phyloP scores from a whole-genome alignment of 345 rosid species.

The Microthlaspi erraticum region DNA sequence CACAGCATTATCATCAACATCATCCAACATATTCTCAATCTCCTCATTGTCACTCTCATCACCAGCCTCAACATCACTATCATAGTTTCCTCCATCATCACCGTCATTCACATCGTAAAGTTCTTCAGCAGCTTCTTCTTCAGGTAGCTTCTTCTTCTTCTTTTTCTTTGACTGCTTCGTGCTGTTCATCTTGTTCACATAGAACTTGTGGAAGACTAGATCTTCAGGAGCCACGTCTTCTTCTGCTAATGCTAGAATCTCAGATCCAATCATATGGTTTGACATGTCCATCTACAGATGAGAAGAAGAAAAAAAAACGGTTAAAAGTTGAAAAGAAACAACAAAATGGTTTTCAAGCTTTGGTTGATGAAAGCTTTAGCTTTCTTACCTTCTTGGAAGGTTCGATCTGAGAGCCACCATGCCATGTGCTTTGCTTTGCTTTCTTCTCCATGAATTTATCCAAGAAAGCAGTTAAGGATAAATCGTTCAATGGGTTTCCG shows the following conservation, averaged over 20 bases:
- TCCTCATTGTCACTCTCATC: slow-evolving; percentile 95
- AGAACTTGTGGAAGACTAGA: slow-evolving; percentile 92
- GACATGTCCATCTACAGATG: slow-evolving; percentile 74
- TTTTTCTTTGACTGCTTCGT: slow-evolving; percentile 71
- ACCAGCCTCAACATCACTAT: slow-evolving; percentile 65
- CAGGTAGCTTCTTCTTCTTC: slow-evolving; percentile 80
- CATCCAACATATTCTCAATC: slow-evolving; percentile 78
- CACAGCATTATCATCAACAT: slow-evolving; percentile 53
- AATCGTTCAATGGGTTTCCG: slow-evolving; percentile 83
- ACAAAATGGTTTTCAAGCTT: slow-evolving; percentile 18
- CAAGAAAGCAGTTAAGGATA: slow-evolving; percentile 78
- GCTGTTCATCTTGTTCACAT: slow-evolving; percentile 74
- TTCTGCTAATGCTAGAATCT: slow-evolving; percentile 85
- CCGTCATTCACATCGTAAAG: slow-evolving; percentile 66
- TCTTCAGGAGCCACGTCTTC: slow-evolving; percentile 92
- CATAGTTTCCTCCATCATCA: slow-evolving; percentile 55
- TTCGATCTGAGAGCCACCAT: slow-evolving; percentile 97
- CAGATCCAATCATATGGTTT: slow-evolving; percentile 77
- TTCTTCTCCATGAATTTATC: slow-evolving; percentile 99
- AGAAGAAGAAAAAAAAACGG: neutral
- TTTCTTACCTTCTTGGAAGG: slow-evolving; percentile 83
- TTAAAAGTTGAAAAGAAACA: slow-evolving; percentile 8
- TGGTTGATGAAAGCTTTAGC: slow-evolving; percentile 12
- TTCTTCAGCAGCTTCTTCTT: slow-evolving; percentile 79
- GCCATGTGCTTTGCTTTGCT: slow-evolving; percentile 82